A percentile compares a stretch with the other conserved stretches of the same genome.
These are phyloP conservation scores for Saccharomycopsis vini DNA, from an alignment of 805 yeast species.

Conservation along the genomic window DNA sequence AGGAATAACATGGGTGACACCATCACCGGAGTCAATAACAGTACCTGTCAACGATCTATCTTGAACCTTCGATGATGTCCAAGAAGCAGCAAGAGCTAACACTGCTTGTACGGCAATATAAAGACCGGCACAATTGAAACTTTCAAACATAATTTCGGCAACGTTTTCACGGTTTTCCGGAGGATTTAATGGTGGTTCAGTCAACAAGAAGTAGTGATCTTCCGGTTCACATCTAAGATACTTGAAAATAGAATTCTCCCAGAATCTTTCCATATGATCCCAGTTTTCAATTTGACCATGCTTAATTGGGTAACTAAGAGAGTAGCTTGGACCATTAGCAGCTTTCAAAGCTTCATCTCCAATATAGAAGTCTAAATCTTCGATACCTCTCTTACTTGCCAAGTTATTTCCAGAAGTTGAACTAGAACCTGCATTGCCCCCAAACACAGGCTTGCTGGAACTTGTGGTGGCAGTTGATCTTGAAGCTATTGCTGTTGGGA, in stretches of 20 bases:
- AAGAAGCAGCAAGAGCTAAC: slow-evolving; percentile 93
- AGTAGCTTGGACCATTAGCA: slow-evolving; percentile 84
- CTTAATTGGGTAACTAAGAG: slow-evolving; percentile 83
- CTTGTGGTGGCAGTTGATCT: slow-evolving; percentile 28
- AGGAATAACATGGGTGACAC: slow-evolving; percentile 98
- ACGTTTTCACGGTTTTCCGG: slow-evolving; percentile 98
- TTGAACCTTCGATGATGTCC: slow-evolving; percentile 94
- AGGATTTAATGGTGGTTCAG: slow-evolving; percentile 99
- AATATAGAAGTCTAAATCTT: slow-evolving; percentile 86
- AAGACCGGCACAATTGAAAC: slow-evolving; percentile 96
- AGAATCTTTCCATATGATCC: slow-evolving; percentile 99
- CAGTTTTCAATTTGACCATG: slow-evolving; percentile 98
- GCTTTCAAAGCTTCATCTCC: slow-evolving; percentile 93
- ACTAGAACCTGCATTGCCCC: slow-evolving; percentile 10
- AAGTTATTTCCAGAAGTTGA: slow-evolving; percentile 23
- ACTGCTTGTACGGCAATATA: slow-evolving; percentile 99
- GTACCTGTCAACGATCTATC: slow-evolving; percentile 97
- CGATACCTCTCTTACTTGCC: slow-evolving; percentile 58
- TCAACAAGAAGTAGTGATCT: slow-evolving; percentile 88
- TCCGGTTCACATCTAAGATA: slow-evolving; percentile 97
- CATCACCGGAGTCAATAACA: slow-evolving; percentile 97
- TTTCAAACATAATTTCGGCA: slow-evolving; percentile 98
- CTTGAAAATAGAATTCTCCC: slow-evolving; percentile 96
- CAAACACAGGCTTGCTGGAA: slow-evolving; percentile 17
- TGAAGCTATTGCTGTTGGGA: slow-evolving; percentile 87